Evolutionary conservation across 208 protist species (phyloP).

Genomic region (Wallacemonas sp.): DNA sequence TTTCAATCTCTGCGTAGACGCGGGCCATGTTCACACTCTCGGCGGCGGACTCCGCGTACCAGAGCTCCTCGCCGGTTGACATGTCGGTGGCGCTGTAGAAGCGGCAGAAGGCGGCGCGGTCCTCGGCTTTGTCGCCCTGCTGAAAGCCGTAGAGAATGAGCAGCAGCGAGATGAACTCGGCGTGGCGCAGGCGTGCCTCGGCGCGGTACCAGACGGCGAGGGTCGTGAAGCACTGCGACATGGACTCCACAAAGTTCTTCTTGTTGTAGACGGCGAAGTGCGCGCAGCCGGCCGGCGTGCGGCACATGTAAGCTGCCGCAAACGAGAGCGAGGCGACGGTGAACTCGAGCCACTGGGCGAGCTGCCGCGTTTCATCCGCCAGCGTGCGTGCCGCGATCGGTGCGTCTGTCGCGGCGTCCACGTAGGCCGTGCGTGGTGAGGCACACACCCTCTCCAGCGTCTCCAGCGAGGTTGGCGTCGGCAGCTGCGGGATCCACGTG

Average conservation of each 20-base stretch:
- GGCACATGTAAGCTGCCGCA: slow-evolving; percentile 66
- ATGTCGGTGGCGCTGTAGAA: slow-evolving; percentile 30
- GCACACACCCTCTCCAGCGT: slow-evolving; percentile 14
- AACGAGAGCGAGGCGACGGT: slow-evolving; percentile 74
- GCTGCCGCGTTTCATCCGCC: slow-evolving; percentile 40
- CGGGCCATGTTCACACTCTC: slow-evolving; percentile 73
- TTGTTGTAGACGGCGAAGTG: slow-evolving; percentile 72
- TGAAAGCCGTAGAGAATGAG: slow-evolving; percentile 83
- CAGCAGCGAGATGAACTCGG: slow-evolving; percentile 79
- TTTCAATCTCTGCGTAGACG: slow-evolving; percentile 74
- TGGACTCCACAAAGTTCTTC: slow-evolving; percentile 84
- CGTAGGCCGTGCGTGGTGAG: slow-evolving; percentile 21
- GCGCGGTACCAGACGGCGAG: slow-evolving; percentile 71
- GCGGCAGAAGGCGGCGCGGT: slow-evolving; percentile 67
- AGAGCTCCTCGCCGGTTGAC: slow-evolving; percentile 20
- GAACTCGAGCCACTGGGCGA: slow-evolving; percentile 82
- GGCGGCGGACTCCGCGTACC: slow-evolving; percentile 40
- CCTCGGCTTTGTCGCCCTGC: slow-evolving; percentile 73
- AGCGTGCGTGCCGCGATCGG: slow-evolving; percentile 14
- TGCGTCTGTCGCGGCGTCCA: slow-evolving; percentile 20
- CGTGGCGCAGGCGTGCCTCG: slow-evolving; percentile 58
- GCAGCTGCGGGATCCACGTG: slow-evolving; percentile 72
- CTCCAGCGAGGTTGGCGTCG: slow-evolving; percentile 19
- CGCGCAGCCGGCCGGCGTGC: slow-evolving; percentile 50
- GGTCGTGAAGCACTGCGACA: slow-evolving; percentile 87